These are phyloP conservation scores for Hypoxylon sp. DNA, from an alignment of 2,329 filamentous ascomycete species.

Conservation along the genomic window DNA sequence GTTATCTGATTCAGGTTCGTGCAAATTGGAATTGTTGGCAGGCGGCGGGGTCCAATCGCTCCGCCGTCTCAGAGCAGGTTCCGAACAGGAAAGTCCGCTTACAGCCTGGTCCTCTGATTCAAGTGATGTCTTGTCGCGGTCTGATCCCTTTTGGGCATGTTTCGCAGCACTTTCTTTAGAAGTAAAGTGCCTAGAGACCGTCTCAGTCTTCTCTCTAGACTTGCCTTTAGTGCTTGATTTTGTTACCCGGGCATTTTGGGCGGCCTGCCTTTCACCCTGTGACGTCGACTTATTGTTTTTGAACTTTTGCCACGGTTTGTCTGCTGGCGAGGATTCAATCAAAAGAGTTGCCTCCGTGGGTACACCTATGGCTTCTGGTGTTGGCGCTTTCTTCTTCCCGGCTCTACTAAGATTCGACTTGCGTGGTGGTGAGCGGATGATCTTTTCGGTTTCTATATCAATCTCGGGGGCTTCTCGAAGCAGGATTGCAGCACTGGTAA, in stretches of 20 bases:
- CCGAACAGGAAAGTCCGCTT: constrained; percentile 43
- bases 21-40: constrained; percentile 54
- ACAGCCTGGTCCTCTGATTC: constrained; percentile 1
- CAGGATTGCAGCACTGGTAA: constrained; percentile 61
- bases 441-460: constrained; percentile 51
- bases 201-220: constrained; percentile 50
- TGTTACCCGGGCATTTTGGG: constrained; percentile 32
- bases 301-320: constrained; percentile 59
- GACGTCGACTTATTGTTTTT: constrained; percentile 38
- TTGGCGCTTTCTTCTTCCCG: constrained; percentile 34
- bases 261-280: constrained; percentile 27
- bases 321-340: constrained; percentile 49
- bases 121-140: constrained; percentile 6
- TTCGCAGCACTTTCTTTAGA: constrained; percentile 30
- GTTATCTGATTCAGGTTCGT: constrained; percentile 53
- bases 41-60: constrained; percentile 78
- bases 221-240: constrained; percentile 47
- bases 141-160: constrained; percentile 16
- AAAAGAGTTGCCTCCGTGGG: constrained; percentile 31
- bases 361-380: constrained; percentile 32
- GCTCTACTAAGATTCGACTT: constrained; percentile 38
- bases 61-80: constrained; percentile 69
- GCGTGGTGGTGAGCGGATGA: constrained; percentile 47
- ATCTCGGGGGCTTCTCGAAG: constrained; percentile 55
- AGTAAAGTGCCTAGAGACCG: constrained; percentile 51